Evolutionary conservation across 805 yeast genomes (phyloP).

Genomic region (Yarrowia deformans): DNA sequence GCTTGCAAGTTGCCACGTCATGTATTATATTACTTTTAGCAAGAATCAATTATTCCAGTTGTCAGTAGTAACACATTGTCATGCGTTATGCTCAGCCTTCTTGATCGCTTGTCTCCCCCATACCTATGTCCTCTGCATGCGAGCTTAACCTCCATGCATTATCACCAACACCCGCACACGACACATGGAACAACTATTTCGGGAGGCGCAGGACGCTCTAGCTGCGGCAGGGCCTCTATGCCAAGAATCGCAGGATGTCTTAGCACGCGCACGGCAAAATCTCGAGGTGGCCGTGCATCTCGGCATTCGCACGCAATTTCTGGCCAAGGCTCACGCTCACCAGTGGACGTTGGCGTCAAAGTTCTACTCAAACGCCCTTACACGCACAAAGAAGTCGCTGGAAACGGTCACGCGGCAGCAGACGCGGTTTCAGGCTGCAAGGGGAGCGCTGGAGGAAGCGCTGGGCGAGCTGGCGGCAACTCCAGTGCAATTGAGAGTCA

Average conservation of each 20-base stretch:
- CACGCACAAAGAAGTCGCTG: constrained; percentile 25
- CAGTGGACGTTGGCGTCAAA: constrained; percentile 23
- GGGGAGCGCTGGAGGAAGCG: constrained; percentile 27
- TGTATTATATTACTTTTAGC: no score
- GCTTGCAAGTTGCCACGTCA: no score
- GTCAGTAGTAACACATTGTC: no score
- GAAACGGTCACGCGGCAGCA: constrained; percentile 29
- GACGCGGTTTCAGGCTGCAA: constrained; percentile 24
- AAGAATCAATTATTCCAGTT: no score
- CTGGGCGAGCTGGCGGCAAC: constrained; percentile 37
- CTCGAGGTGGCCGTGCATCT: constrained; percentile 26
- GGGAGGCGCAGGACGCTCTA: constrained; percentile 32
- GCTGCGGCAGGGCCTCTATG: constrained; percentile 31
- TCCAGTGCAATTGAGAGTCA: constrained; percentile 11
- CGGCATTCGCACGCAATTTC: constrained; percentile 15
- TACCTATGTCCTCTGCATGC: background rate
- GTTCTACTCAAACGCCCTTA: constrained; percentile 27
- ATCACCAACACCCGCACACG: constrained; percentile 17
- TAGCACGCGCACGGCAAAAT: constrained; percentile 29
- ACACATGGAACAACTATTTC: constrained; percentile 15
- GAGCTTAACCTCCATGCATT: constrained; percentile 27
- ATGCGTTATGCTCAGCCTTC: no score
- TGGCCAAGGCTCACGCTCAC: constrained; percentile 29
- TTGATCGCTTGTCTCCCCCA: background rate
- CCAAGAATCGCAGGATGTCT: constrained; percentile 26